Base-by-base conservation (phyloP, 1,284 basidiomycete genomes). In the Rhizoctonia solani region DNA sequence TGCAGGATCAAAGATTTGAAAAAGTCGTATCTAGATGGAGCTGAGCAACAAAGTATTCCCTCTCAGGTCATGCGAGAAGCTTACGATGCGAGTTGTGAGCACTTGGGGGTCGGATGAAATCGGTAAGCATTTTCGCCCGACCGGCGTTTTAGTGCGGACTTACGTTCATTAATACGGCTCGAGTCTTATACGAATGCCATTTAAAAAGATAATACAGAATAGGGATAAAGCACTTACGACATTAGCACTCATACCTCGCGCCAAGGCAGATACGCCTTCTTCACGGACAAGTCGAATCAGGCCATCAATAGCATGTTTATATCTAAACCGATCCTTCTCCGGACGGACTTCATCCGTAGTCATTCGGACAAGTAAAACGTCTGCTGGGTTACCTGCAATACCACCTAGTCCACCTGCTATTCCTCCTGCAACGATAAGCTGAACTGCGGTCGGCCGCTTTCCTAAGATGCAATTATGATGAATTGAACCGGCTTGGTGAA, bases 351-450 rank as follows among this genome's bases (percentile, higher is more conserved):
- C 72, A 69, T 79, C 78, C 13, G 75, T 74, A 4, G 77, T 79
- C 77, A 79, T 79, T 37, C 78, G 72, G 8, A 79, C 78, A 9
- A 79, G 74, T 56, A 79, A 67, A 50, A 79, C 76, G 83, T 90
- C 90, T 72, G 88, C 87, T 52, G 90, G 90, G 73, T 93, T 93
- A 3, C 90, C 90, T 13, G 87, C 89, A 44, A 92, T 74, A 16
- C 90, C 90, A 25, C 90, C 90, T n/a, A 90, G 76, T 32, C 83
- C 88, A 54, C 90, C 90, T n/a, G 90, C 87, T 25, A 87, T 69
- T 75, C 86, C 84, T 29, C 89, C 88, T 19, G 86, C 86, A 19
- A 85, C 68, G 42, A 92, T 79, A 39, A 92, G 80, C 54, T 81
- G 79, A 8, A 79, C 73, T 1, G 84, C 79, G 4, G 84, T 84